phyloP scores from a whole-genome alignment of 768 basidiomycete genomes.

The Leccinum uliginosum region DNA sequence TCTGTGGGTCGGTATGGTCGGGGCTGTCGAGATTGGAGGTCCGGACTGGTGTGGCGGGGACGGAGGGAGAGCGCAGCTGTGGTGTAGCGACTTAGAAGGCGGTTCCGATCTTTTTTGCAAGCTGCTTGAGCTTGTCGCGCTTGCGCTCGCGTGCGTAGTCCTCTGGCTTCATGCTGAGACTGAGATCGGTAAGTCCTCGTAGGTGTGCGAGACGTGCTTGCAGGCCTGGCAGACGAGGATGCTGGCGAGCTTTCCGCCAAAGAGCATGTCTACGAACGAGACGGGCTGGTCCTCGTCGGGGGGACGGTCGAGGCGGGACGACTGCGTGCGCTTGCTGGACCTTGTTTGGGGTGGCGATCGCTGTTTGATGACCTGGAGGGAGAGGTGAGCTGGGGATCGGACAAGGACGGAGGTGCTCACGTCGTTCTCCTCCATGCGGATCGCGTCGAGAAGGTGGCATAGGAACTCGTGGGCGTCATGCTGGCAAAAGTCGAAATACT shows the following conservation, averaged over 20 bases:
- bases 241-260: constrained; percentile 83
- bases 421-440: constrained; percentile 94
- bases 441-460: constrained; percentile 82
- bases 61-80: constrained; percentile 52
- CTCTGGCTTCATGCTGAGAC: constrained; percentile 81
- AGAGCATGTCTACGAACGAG: constrained; percentile 86
- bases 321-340: constrained; percentile 25
- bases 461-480: constrained; percentile 96
- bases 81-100: constrained; percentile 26
- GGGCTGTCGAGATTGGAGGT: constrained; percentile 31
- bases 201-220: constrained; percentile 78
- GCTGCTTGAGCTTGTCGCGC: constrained; percentile 69
- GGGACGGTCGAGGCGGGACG: background rate
- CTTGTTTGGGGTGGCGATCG: constrained; percentile 44
- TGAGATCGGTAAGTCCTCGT: constrained; percentile 93
- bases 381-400: background rate
- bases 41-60: constrained; percentile 42
- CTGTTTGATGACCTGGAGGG: constrained; percentile 68
- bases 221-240: constrained; percentile 93
- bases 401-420: constrained; percentile 36
- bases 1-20: constrained; percentile 17
- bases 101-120: constrained; percentile 57
- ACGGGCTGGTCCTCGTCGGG: constrained; percentile 41
- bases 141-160: constrained; percentile 71
- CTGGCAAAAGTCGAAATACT: constrained; percentile 92